phyloP scores from a whole-genome alignment of 352 stramenopile species.

The Phytophthora nicotianae region DNA sequence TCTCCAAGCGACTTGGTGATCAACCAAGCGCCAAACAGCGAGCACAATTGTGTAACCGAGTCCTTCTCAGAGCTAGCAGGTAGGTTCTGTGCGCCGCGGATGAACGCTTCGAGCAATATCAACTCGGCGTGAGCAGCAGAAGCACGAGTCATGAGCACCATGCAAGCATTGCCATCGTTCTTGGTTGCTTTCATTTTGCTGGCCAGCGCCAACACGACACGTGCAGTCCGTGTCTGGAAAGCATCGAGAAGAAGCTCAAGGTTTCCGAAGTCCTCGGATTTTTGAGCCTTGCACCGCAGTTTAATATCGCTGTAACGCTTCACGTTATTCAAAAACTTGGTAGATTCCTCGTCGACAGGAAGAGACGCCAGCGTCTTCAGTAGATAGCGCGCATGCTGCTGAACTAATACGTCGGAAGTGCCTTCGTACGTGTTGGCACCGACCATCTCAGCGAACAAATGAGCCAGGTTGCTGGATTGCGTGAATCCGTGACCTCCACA shows the following conservation, averaged over 20 bases:
- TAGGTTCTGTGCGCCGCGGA: slow-evolving; percentile 29
- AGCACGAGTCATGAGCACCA: slow-evolving; percentile 57
- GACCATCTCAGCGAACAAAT: slow-evolving; percentile 45
- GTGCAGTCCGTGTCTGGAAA: slow-evolving; percentile 45
- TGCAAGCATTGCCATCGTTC: slow-evolving; percentile 55
- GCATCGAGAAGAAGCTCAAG: slow-evolving; percentile 43
- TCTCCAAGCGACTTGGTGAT: slow-evolving; percentile 53
- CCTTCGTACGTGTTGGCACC: slow-evolving; percentile 69
- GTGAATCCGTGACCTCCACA: slow-evolving; percentile 52
- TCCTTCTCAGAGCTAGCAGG: slow-evolving; percentile 34
- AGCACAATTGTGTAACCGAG: slow-evolving; percentile 39
- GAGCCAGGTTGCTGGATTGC: slow-evolving; percentile 38
- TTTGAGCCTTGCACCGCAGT: slow-evolving; percentile 44
- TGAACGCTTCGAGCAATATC: slow-evolving; percentile 47
- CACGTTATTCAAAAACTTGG: slow-evolving; percentile 41
- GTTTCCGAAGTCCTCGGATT: slow-evolving; percentile 39
- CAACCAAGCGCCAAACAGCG: slow-evolving; percentile 53
- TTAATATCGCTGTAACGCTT: slow-evolving; percentile 35
- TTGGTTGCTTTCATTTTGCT: slow-evolving; percentile 47
- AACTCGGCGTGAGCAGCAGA: slow-evolving; percentile 57
- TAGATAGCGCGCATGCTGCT: slow-evolving; percentile 68
- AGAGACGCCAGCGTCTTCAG: slow-evolving; percentile 43
- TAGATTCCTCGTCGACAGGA: slow-evolving; percentile 20
- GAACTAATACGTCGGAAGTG: slow-evolving; percentile 73
- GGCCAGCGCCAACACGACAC: slow-evolving; percentile 34